phyloP scores from a whole-genome alignment of 164 flowering plant genomes.

The Chloranthus sessilifolius region DNA sequence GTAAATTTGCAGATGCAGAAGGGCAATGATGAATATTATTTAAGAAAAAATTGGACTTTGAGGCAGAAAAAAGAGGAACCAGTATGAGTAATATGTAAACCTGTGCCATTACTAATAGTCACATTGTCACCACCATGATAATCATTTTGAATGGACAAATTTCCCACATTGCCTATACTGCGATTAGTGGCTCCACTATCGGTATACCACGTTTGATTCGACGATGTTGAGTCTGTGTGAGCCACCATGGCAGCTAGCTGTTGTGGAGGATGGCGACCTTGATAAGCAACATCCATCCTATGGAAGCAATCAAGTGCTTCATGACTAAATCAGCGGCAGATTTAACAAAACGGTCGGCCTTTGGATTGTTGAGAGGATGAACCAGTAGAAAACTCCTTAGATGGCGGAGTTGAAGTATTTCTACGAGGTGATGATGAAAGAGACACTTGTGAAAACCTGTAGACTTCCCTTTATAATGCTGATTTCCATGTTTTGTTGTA shows the following conservation, averaged over 20 bases:
- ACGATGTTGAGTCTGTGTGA: too few relatives aligned
- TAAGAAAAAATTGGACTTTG: too few relatives aligned
- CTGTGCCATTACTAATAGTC: neutral
- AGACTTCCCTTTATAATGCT: too few relatives aligned
- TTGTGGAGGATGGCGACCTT: neutral
- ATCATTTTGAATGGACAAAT: neutral
- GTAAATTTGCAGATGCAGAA: neutral
- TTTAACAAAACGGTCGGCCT: neutral
- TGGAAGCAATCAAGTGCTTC: neutral
- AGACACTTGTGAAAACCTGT: too few relatives aligned
- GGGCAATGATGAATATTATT: neutral
- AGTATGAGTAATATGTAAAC: conserved; percentile 2
- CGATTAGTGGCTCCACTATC: neutral
- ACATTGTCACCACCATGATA: neutral
- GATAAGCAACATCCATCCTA: neutral
- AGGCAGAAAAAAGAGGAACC: too few relatives aligned
- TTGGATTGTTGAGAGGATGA: too few relatives aligned
- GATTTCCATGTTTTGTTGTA: too few relatives aligned
- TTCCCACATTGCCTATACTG: neutral
- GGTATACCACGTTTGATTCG: neutral
- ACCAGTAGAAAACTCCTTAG: too few relatives aligned
- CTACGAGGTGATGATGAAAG: too few relatives aligned
- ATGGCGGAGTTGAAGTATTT: too few relatives aligned
- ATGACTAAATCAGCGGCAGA: neutral
- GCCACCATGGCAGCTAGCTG: neutral